These are phyloP conservation scores for Penicillium paxilli DNA, from an alignment of 495 filamentous ascomycete species.

Conservation along the genomic window DNA sequence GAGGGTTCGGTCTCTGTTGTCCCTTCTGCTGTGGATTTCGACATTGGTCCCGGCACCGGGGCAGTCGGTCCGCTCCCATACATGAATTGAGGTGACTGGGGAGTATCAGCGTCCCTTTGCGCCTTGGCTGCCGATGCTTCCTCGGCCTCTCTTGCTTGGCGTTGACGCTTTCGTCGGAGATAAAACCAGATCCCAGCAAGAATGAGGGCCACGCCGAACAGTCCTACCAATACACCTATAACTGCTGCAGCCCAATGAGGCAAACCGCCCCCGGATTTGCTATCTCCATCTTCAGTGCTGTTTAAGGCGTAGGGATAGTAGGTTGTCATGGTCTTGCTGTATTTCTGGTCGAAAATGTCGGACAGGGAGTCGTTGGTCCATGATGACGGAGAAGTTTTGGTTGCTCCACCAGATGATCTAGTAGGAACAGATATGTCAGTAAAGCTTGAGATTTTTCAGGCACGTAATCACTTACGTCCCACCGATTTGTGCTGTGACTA, in stretches of 20 bases:
- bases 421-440: conserved; percentile 1
- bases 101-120: neutral
- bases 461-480: conserved; percentile 45
- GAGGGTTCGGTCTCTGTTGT: neutral
- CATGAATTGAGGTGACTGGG: conserved; percentile 7
- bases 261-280: conserved; percentile 34
- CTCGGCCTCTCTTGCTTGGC: neutral
- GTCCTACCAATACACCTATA: conserved; percentile 64
- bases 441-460: neutral
- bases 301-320: conserved; percentile 59
- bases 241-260: conserved; percentile 64
- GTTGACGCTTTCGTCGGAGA: conserved; percentile 44
- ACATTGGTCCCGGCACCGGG: conserved; percentile 9
- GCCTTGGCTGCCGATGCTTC: neutral
- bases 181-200: conserved; percentile 55
- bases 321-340: conserved; percentile 54
- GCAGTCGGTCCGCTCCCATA: conserved; percentile 12
- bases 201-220: conserved; percentile 59
- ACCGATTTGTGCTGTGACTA: conserved; percentile 58
- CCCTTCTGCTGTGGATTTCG: conserved; percentile 10
- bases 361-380: conserved; percentile 54
- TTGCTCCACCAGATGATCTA: conserved; percentile 59
- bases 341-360: conserved; percentile 54
- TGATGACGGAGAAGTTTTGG: conserved; percentile 43
- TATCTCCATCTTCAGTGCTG: neutral